Conservation (phyloP, 2,329 filamentous ascomycete species). For the Pseudovirgaria hyperparasitica region DNA sequence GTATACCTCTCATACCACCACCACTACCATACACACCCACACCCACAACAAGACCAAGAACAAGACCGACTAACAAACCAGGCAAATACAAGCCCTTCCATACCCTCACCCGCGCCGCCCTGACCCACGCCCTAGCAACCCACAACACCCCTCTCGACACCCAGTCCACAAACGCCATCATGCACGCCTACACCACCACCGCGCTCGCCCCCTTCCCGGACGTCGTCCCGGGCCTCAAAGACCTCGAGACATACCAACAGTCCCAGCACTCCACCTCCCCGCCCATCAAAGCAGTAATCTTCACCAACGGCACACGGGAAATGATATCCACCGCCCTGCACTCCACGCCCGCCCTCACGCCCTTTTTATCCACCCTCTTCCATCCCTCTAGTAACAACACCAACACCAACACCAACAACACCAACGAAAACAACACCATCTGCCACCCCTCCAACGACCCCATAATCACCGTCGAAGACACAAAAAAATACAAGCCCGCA, state of each 20-base stretch:
- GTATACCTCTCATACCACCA: slow-evolving; percentile 26
- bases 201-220: slow-evolving; percentile 55
- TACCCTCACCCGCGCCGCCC: slow-evolving; percentile 48
- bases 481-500: slow-evolving; percentile 52
- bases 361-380: slow-evolving; percentile 36
- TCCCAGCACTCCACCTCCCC: slow-evolving; percentile 11
- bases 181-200: slow-evolving; percentile 52
- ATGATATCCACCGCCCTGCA: slow-evolving; percentile 52
- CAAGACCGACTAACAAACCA: slow-evolving; percentile 18
- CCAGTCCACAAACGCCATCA: slow-evolving; percentile 36
- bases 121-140: slow-evolving; percentile 48
- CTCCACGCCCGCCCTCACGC: slow-evolving; percentile 42
- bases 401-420: slow-evolving; percentile 28
- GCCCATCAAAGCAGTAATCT: slow-evolving; percentile 45
- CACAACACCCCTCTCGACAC: slow-evolving; percentile 30
- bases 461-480: slow-evolving; percentile 48
- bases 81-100: slow-evolving; percentile 50
- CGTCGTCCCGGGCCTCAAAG: slow-evolving; percentile 39
- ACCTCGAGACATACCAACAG: no score
- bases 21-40: background rate
- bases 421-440: no score
- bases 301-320: slow-evolving; percentile 54
- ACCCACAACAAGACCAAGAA: slow-evolving; percentile 1
- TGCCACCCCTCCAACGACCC: slow-evolving; percentile 4
- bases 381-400: no score